phyloP scores from a whole-genome alignment of 2,329 filamentous ascomycete species.

The Botrytis byssoidea region DNA sequence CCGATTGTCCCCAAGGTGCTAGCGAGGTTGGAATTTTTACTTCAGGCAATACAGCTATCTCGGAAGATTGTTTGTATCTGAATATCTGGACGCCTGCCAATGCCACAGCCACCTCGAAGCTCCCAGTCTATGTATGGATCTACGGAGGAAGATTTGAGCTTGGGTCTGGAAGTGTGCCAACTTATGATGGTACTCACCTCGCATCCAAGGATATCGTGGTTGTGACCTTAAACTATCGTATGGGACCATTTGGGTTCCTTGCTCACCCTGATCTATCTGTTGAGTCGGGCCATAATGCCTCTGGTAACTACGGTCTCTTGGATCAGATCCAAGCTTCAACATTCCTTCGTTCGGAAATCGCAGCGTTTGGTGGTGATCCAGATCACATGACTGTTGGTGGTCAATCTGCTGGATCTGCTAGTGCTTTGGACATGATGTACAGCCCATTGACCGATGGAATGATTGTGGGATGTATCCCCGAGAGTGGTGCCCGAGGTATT shows the following conservation, averaged over 20 bases:
- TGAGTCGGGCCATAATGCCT: slow-evolving; percentile 31
- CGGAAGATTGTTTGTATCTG: slow-evolving; percentile 11
- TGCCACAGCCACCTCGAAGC: slow-evolving; percentile 29
- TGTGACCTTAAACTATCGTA: slow-evolving; percentile 47
- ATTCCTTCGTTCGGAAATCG: slow-evolving; percentile 46
- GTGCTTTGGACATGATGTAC: slow-evolving; percentile 33
- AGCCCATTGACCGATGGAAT: slow-evolving; percentile 33
- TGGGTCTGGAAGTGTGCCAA: slow-evolving; percentile 42
- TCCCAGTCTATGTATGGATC: slow-evolving; percentile 46
- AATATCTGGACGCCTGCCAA: slow-evolving; percentile 11
- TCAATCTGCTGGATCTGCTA: slow-evolving; percentile 56
- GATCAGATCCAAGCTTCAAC: slow-evolving; percentile 50
- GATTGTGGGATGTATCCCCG: slow-evolving; percentile 37
- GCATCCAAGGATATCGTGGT: slow-evolving; percentile 45
- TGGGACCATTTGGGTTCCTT: slow-evolving; percentile 38
- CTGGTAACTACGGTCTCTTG: slow-evolving; percentile 64
- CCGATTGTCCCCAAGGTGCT: slow-evolving; percentile 31
- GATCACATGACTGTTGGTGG: slow-evolving; percentile 65
- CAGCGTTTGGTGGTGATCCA: slow-evolving; percentile 64
- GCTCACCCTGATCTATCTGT: slow-evolving; percentile 31
- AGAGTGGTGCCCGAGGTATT: slow-evolving; percentile 38
- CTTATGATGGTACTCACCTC: slow-evolving; percentile 45
- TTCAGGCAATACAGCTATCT: background rate
- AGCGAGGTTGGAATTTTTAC: background rate
- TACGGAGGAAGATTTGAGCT: slow-evolving; percentile 44